These are phyloP conservation scores for Dendrocalamus sinicus DNA, from an alignment of 176 grass and related monocot genomes.

Conservation along the genomic window DNA sequence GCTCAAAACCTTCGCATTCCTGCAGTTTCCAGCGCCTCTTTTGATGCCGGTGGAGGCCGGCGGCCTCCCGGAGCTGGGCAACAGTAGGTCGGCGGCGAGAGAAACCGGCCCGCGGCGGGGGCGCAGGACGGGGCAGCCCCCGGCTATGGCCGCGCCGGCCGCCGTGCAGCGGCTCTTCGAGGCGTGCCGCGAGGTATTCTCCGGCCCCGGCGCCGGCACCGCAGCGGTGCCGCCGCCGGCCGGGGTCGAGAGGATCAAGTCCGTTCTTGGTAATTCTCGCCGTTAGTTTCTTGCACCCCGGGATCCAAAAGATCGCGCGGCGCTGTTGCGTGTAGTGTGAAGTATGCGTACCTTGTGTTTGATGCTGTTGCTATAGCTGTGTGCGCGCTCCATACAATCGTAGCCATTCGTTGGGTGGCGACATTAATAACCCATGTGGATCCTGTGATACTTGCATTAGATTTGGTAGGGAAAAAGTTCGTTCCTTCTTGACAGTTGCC, in stretches of 20 bases:
- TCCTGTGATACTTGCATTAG: neutral
- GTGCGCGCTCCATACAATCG: neutral
- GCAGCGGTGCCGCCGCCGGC: slow-evolving; percentile 13
- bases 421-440: neutral
- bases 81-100: neutral
- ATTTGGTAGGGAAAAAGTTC: neutral
- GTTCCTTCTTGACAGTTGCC: too few relatives aligned
- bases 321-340: neutral
- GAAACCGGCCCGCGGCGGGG: neutral
- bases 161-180: slow-evolving; percentile 44
- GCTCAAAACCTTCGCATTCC: neutral
- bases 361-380: neutral
- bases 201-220: neutral
- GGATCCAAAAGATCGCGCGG: neutral
- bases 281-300: neutral
- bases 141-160: neutral
- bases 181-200: slow-evolving; percentile 43
- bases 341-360: neutral
- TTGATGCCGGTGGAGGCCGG: slow-evolving; percentile 34
- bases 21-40: neutral
- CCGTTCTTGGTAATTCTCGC: slow-evolving; percentile 27
- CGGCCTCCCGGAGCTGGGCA: slow-evolving; percentile 16
- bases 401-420: neutral
- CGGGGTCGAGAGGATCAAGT: slow-evolving; percentile 41
- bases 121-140: neutral